Conservation (phyloP, 192 early-diverging fungal species). For the Chytriomyces confervae region DNA sequence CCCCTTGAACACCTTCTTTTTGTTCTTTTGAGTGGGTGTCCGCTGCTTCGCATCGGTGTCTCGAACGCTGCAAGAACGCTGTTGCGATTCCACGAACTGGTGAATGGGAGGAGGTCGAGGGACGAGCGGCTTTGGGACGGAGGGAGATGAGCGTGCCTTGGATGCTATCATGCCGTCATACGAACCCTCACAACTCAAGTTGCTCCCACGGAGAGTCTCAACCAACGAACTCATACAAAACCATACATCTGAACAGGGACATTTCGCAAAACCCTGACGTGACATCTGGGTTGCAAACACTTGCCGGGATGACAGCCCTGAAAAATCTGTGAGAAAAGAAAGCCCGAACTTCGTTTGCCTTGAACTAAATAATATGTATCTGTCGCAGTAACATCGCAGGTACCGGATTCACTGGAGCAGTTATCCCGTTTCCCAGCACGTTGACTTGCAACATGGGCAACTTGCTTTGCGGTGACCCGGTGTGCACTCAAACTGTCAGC, state of each 20-base stretch:
- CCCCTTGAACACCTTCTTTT: background rate
- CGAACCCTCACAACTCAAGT: background rate
- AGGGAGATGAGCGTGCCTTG: background rate
- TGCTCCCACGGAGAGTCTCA: background rate
- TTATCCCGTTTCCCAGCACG: background rate
- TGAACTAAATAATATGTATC: background rate
- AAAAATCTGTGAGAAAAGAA: conserved; percentile 7
- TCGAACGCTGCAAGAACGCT: too few species aligned
- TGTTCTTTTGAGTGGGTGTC: background rate
- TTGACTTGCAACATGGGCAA: background rate
- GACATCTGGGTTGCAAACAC: background rate
- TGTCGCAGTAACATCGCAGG: conserved; percentile 7
- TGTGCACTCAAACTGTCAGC: background rate
- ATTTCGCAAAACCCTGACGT: conserved; percentile 19
- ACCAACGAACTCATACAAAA: background rate
- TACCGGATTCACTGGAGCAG: conserved; percentile 15
- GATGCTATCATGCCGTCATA: background rate
- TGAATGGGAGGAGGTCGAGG: too few species aligned
- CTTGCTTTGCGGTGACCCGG: conserved; percentile 15
- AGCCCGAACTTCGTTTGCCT: too few species aligned
- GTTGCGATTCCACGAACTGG: too few species aligned
- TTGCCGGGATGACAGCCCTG: conserved; percentile 7
- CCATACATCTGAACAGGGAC: conserved; percentile 1
- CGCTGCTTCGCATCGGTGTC: too few species aligned
- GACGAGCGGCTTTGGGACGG: background rate